Conservation (phyloP, 805 yeast genomes). For the Cyberlindnera lachancei region DNA sequence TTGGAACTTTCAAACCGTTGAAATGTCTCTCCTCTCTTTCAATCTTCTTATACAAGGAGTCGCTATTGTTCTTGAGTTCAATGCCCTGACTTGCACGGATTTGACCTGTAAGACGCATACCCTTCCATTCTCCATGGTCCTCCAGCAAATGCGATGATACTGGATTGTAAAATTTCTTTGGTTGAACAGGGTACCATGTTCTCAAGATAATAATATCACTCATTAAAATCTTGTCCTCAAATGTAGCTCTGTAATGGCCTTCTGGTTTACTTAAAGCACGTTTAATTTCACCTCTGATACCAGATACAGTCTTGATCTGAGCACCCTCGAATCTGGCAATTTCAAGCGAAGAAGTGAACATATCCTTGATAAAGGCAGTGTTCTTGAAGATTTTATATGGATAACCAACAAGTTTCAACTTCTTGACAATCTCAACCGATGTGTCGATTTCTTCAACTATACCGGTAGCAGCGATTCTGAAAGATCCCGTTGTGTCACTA, state of each 20-base stretch:
- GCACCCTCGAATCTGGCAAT: conserved; percentile 99
- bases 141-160: conserved; percentile 79
- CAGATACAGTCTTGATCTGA: conserved; percentile 90
- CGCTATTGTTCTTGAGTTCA: conserved; percentile 51
- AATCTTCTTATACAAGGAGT: conserved; percentile 55
- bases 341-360: conserved; percentile 88
- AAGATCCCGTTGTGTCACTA: conserved; percentile 77
- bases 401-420: conserved; percentile 88
- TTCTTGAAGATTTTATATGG: conserved; percentile 91
- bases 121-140: conserved; percentile 85
- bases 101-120: conserved; percentile 93
- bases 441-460: conserved; percentile 90
- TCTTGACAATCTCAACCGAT: conserved; percentile 85
- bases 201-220: conserved; percentile 84
- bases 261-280: conserved; percentile 91
- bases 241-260: conserved; percentile 92
- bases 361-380: conserved; percentile 95
- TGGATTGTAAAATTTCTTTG: conserved; percentile 89
- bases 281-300: conserved; percentile 95
- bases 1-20: conserved; percentile 85
- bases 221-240: conserved; percentile 89
- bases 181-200: conserved; percentile 94
- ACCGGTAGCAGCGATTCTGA: conserved; percentile 96
- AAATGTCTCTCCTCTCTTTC: conserved; percentile 82
- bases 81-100: conserved; percentile 72